These are phyloP conservation scores for Escallonia rubra DNA, from an alignment of 129 eudicot species.

Conservation along the genomic window DNA sequence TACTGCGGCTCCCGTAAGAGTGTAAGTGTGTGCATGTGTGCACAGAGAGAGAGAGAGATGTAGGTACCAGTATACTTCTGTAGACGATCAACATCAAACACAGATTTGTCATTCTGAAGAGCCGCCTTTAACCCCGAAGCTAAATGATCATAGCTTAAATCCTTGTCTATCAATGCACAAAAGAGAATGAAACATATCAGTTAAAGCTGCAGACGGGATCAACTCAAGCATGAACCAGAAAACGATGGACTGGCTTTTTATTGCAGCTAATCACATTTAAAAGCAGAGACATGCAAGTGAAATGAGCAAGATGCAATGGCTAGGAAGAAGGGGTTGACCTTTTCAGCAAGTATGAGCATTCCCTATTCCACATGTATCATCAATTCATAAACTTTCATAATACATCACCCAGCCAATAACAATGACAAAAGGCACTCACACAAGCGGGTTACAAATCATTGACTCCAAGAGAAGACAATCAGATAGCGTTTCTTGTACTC, in stretches of 20 bases:
- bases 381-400: too few species aligned
- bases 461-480: too few species aligned
- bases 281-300: background rate
- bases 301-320: background rate
- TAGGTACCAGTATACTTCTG: conserved; percentile 79
- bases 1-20: background rate
- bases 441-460: too few species aligned
- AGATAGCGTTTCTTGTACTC: too few species aligned
- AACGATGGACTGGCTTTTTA: background rate
- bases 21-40: background rate
- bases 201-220: background rate
- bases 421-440: too few species aligned
- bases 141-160: conserved; percentile 78
- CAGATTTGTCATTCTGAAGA: conserved; percentile 67
- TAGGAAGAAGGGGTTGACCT: too few species aligned
- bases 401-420: too few species aligned
- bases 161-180: conserved; percentile 50
- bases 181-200: background rate
- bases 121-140: conserved; percentile 81
- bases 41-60: background rate
- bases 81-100: conserved; percentile 83
- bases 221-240: background rate
- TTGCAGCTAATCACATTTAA: background rate
- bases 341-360: too few species aligned
- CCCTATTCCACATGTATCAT: too few species aligned